Base-by-base conservation (phyloP, 139 green algal species). In the Coccomyxa sp. region DNA sequence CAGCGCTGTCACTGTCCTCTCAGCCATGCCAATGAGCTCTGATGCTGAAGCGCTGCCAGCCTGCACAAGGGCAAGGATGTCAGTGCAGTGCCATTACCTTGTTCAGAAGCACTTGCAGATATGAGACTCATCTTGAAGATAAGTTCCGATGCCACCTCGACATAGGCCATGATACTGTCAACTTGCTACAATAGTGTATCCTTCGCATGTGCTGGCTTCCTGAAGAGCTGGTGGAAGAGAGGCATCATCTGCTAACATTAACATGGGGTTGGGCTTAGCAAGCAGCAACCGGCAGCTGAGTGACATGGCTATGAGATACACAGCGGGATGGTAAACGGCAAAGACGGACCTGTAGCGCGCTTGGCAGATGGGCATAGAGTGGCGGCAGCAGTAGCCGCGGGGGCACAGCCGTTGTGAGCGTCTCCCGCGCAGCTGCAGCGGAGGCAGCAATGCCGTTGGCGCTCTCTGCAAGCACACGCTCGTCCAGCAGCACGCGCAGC, bases 301-400 rank as follows among this genome's bases (percentile, higher is more conserved):
- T 50, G 14, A 55, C 50, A 27, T 55, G 18, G 70, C 27, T 54
- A 10, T 22, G 6, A 55, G 35, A 50, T 10, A 31, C 50, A 27
- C 8, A 55, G 36, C 22, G 24, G 14, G 6, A 70, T 73, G 31
- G 41, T 14, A 33, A 77, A 18, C 1, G 5, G 31, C 36, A 40
- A 37, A 12, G 6, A 5, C 69, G 8, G 68, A 82, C 77, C 74
- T 81, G 77, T 7, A 88, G 64, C 0, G 87, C 80, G 27, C 55
- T 24, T 8, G 86, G 74, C 78, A 93, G 83, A 27, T 87, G 82
- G 8, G 31, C 79, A 39, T 86, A 55, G n/a, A 97, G 80, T 7
- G 92, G 83, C 7, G 82, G 76, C 37, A 97, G 80, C 77, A 97
- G 87, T 73, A 97, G 84, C 0, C 93, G 82, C 10, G 92, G 27